Conservation (phyloP, 352 stramenopile genomes). For the Pythium sp. region DNA sequence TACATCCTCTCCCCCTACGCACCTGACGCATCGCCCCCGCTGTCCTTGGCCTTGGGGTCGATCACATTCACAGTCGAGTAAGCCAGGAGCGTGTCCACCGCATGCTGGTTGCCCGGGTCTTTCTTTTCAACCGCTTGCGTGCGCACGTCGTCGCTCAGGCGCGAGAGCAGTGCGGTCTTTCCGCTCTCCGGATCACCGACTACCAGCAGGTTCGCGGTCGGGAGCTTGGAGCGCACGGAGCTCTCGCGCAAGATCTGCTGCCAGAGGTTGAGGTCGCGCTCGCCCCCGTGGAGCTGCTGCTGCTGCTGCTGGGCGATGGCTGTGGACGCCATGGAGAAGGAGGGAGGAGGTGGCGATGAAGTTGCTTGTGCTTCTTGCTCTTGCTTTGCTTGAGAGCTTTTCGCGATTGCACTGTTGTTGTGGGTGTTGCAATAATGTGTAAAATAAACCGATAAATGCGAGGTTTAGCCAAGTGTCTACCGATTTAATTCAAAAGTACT, state of each 20-base stretch:
- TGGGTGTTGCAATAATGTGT: background rate
- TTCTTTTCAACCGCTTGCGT: slow-evolving; percentile 16
- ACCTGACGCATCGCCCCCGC: slow-evolving; percentile 42
- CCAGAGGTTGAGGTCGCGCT: slow-evolving; percentile 50
- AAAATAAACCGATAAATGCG: too few relatives aligned
- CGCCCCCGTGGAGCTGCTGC: background rate
- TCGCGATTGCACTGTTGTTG: slow-evolving; percentile 1
- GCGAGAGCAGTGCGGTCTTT: slow-evolving; percentile 64
- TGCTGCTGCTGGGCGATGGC: slow-evolving; percentile 1
- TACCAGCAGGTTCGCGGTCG: slow-evolving; percentile 60
- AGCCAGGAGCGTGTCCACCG: slow-evolving; percentile 51
- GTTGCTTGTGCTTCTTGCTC: background rate
- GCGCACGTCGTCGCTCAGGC: slow-evolving; percentile 41
- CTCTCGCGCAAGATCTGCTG: slow-evolving; percentile 82
- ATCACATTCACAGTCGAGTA: slow-evolving; percentile 67
- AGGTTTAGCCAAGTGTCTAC: too few relatives aligned
- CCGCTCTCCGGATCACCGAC: slow-evolving; percentile 72
- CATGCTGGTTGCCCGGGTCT: slow-evolving; percentile 17
- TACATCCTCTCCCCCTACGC: background rate
- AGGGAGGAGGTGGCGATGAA: background rate
- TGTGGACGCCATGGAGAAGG: background rate
- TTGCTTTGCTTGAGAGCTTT: slow-evolving; percentile 3
- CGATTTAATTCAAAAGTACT: too few relatives aligned
- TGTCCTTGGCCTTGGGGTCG: slow-evolving; percentile 59
- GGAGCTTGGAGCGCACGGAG: slow-evolving; percentile 74